Percentiles rank a stretch among this genome's conserved stretches.
Conservation (phyloP, 225 moss, liverwort and hornwort genomes). For the Pleurozium schreberi region DNA sequence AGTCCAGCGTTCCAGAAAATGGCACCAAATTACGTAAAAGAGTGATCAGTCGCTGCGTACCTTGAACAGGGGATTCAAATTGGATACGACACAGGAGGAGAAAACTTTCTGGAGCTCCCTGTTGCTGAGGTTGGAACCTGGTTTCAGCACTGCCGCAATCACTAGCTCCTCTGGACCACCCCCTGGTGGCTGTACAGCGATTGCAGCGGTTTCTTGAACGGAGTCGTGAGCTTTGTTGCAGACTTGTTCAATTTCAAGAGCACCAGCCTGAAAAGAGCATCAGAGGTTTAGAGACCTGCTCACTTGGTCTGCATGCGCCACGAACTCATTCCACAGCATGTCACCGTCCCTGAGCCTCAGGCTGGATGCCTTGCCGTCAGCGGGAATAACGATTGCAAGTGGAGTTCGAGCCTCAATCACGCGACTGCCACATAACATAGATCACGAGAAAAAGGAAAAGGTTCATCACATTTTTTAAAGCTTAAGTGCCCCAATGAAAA, state of each 20-base stretch:
- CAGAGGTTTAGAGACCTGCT: not conserved
- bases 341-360: not conserved
- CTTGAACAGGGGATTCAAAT: conserved; percentile 81
- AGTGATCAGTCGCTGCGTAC: conserved; percentile 1
- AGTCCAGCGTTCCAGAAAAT: too few relatives aligned
- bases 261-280: conserved; percentile 46
- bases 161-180: conserved; percentile 80
- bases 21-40: not conserved
- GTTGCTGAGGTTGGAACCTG: conserved; percentile 10
- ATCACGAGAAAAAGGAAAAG: not conserved
- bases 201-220: conserved; percentile 66
- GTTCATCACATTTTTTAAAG: not conserved
- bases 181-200: conserved; percentile 50
- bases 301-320: not conserved
- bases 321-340: not conserved
- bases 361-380: conserved; percentile 24
- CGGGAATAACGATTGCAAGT: conserved; percentile 59
- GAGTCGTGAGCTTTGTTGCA: conserved; percentile 65
- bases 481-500: not conserved
- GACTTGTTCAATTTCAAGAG: conserved; percentile 76
- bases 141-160: conserved; percentile 57
- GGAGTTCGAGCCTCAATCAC: conserved; percentile 65
- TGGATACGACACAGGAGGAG: conserved; percentile 31
- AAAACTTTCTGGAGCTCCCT: conserved; percentile 29
- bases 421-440: conserved; percentile 27